These are phyloP conservation scores for Penicillium aurantiogriseum DNA, from an alignment of 2,329 filamentous ascomycete species.

Conservation along the genomic window DNA sequence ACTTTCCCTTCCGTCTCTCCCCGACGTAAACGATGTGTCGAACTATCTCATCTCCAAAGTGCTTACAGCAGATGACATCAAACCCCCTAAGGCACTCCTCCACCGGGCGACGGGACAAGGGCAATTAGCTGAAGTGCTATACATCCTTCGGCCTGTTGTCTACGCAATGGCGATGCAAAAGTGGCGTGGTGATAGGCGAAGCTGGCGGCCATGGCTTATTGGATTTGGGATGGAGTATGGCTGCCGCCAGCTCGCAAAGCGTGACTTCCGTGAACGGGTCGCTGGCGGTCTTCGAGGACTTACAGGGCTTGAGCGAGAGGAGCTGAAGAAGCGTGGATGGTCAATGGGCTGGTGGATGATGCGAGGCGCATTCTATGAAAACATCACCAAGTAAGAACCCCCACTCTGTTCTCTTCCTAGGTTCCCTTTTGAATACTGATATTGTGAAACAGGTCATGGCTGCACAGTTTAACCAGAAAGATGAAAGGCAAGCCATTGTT, in stretches of 20 bases:
- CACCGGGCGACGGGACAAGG: conserved; percentile 71
- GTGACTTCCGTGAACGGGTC: conserved; percentile 60
- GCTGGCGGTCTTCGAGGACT: conserved; percentile 72
- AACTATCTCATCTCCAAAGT: conserved; percentile 86
- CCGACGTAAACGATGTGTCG: conserved; percentile 77
- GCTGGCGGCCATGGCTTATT: conserved; percentile 89
- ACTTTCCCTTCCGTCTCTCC: conserved; percentile 77
- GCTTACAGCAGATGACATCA: conserved; percentile 93
- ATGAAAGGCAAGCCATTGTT: conserved; percentile 73
- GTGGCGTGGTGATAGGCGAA: conserved; percentile 68
- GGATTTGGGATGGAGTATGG: conserved; percentile 83
- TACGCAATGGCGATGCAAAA: conserved; percentile 82
- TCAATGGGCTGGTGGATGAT: conserved; percentile 93
- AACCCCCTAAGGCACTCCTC: conserved; percentile 81
- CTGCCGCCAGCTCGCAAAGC: conserved; percentile 77
- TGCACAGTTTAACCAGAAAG: conserved; percentile 68
- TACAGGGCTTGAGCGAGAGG: conserved; percentile 83
- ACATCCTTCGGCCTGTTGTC: conserved; percentile 82
- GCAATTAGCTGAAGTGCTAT: conserved; percentile 82
- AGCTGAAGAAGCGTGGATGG: conserved; percentile 85
- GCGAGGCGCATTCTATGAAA: conserved; percentile 96
- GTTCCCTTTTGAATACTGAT: conserved; percentile 23
- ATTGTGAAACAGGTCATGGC: conserved; percentile 48
- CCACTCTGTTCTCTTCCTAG: background rate
- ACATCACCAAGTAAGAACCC: conserved; percentile 66